Percentiles rank a stretch among this genome's conserved stretches.
phyloP scores from a whole-genome alignment of 176 grass and related monocot species.

The Cocos nucifera region DNA sequence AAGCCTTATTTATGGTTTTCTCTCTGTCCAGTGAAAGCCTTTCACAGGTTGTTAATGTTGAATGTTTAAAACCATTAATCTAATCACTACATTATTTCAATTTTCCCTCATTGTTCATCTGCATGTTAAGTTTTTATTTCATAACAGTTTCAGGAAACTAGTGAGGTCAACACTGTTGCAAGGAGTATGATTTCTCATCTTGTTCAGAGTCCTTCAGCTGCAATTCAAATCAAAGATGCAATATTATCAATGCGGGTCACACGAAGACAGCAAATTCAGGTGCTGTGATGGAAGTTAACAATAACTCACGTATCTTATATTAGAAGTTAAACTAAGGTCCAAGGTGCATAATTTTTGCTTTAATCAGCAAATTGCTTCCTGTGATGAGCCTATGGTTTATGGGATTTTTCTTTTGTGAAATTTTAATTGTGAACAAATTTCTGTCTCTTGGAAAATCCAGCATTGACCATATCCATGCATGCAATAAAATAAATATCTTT shows the following conservation, averaged over 20 bases:
- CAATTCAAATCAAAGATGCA: slow-evolving; percentile 74
- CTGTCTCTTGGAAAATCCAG: too few species aligned
- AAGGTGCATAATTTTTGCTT: too few species aligned
- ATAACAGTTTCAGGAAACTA: slow-evolving; percentile 46
- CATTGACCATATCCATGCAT: too few species aligned
- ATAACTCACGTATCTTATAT: too few species aligned
- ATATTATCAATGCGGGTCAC: slow-evolving; percentile 59
- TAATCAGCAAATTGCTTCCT: too few species aligned
- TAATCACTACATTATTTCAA: too few species aligned
- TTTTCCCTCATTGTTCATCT: slow-evolving; percentile 8
- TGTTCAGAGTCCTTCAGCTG: slow-evolving; percentile 81
- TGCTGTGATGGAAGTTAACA: slow-evolving; percentile 13
- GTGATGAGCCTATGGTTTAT: too few species aligned
- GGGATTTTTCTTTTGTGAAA: too few species aligned
- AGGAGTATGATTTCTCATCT: slow-evolving; percentile 76
- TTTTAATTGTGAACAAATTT: too few species aligned
- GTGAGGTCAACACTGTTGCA: slow-evolving; percentile 60
- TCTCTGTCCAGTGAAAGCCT: slow-evolving; percentile 34
- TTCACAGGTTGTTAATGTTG: slow-evolving; percentile 42
- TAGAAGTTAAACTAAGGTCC: too few species aligned
- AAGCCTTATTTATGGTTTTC: slow-evolving; percentile 74
- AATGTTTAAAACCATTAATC: not conserved
- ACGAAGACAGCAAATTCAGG: slow-evolving; percentile 71
- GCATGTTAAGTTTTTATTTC: not conserved
- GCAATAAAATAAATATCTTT: slow-evolving; percentile 4